Base-by-base conservation (phyloP, 23 red algal species). In the Gracilaria domingensis region DNA sequence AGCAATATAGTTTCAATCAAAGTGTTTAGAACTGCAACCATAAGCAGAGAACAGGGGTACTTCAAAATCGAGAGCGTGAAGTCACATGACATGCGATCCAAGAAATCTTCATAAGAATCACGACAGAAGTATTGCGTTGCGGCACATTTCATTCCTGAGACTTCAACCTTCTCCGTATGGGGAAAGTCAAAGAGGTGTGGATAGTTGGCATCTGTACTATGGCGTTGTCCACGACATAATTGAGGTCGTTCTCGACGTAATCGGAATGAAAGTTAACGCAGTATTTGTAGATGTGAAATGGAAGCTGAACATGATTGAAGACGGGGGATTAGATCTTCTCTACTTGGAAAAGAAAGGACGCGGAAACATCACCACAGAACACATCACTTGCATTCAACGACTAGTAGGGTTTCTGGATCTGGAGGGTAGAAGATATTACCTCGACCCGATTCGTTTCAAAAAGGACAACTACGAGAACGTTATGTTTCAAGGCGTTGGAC, bases 401-500 rank as follows among this genome's bases (percentile, higher is more conserved):
- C 49, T 80, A 16, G 58, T 80, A 26, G 76, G 76, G 4, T 80
- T 80, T 18, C 54, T 78, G 3, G 73, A 80, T 33, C 17, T 58
- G 17, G n/a, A 58, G 17, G 76, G 76, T 18, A 35, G 76, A 26
- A 18, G 48, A 8, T 80, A 57, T 32, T 80, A 58, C n/a, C 7
- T 80, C 4, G 76, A 80, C 26, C 76, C 48, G 35, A 8, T 14
- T 59, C 55, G 55, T 4, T 59, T 59, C 17, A 20, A 24, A 4
- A 23, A 24, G 55, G 14, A 59, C 9, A 20, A 4, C 3, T 14
- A 4, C 23, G 23, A 20, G 23, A 59, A 18, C 9, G 14, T 59
- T 18, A 4, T 24, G 23, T 59, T 59, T 8, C 14, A 59, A 59
- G 55, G 55, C 23, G 23, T 59, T 4, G 23, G 14, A 59, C 14